Conservation (phyloP, 441 rosid genomes). For the Gossypium aridum region DNA sequence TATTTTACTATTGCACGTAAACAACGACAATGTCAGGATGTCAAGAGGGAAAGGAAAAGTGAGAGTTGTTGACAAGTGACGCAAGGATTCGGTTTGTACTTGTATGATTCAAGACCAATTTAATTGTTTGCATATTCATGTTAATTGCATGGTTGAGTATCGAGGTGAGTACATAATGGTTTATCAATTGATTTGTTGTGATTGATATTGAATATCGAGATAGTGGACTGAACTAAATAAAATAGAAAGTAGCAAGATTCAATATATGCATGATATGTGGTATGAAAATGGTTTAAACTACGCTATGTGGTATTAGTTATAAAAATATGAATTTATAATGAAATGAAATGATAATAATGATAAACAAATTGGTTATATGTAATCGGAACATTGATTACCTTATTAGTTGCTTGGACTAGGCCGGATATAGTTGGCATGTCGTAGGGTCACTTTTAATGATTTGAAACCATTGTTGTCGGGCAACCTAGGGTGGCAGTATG, state of each 20-base stretch:
- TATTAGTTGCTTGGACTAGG: too few species aligned
- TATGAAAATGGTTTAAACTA: not conserved
- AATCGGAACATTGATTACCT: too few species aligned
- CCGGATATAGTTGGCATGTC: too few species aligned
- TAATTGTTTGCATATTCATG: not conserved
- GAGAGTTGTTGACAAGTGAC: not conserved
- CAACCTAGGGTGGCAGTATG: not conserved
- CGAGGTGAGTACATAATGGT: too few species aligned
- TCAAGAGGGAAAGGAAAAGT: not conserved
- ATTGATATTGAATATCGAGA: not conserved
- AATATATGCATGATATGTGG: not conserved
- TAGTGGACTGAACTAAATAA: not conserved
- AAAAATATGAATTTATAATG: too few species aligned
- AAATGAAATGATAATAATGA: too few species aligned
- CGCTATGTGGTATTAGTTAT: not conserved
- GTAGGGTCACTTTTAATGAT: too few species aligned
- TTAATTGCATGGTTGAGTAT: not conserved
- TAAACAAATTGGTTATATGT: too few species aligned
- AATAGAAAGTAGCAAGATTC: not conserved
- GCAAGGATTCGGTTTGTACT: not conserved
- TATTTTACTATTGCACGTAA: not conserved
- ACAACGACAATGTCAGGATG: too few species aligned
- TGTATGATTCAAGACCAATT: not conserved
- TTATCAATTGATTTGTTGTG: too few species aligned
- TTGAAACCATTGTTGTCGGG: too few species aligned